A percentile compares a stretch with the other conserved stretches of the same genome.
phyloP scores from a whole-genome alignment of 768 basidiomycete species.

The Jaapia argillacea region DNA sequence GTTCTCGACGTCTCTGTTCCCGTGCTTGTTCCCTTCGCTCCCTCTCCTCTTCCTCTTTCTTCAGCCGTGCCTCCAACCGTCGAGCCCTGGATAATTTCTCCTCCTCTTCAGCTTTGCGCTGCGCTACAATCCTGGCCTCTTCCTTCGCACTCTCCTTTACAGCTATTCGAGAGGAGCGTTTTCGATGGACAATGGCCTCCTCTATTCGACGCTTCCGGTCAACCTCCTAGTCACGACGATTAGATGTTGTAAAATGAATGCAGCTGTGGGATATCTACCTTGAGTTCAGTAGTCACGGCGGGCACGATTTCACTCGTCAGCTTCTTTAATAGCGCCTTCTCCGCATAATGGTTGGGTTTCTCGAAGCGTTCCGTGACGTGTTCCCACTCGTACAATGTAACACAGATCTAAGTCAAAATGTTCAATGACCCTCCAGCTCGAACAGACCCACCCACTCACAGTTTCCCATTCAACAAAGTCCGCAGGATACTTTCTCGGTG shows the following conservation, averaged over 20 bases:
- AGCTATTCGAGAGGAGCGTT: conserved; percentile 85
- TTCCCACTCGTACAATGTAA: conserved; percentile 81
- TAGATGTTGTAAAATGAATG: conserved; percentile 5
- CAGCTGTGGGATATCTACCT: conserved; percentile 30
- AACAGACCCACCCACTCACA: conserved; percentile 32
- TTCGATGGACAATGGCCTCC: conserved; percentile 73
- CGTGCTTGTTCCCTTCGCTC: conserved; percentile 45
- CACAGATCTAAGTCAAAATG: conserved; percentile 51
- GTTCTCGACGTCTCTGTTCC: conserved; percentile 34
- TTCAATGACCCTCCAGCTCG: background rate
- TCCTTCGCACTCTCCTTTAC: conserved; percentile 73
- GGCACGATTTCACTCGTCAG: conserved; percentile 63
- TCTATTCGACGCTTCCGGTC: conserved; percentile 54
- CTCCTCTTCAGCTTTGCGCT: conserved; percentile 52
- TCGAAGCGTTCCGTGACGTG: conserved; percentile 66
- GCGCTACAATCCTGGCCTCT: conserved; percentile 51
- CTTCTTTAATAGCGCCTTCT: conserved; percentile 67
- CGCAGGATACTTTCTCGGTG: conserved; percentile 22
- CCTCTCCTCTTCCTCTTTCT: conserved; percentile 29
- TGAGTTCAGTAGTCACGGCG: conserved; percentile 53
- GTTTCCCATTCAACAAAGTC: conserved; percentile 89
- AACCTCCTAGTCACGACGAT: conserved; percentile 47
- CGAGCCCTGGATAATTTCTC: conserved; percentile 57
- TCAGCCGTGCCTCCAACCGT: conserved; percentile 30
- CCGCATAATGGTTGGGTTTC: conserved; percentile 67